phyloP scores from a whole-genome alignment of 768 basidiomycete genomes.

The Nidularia pulvinata region DNA sequence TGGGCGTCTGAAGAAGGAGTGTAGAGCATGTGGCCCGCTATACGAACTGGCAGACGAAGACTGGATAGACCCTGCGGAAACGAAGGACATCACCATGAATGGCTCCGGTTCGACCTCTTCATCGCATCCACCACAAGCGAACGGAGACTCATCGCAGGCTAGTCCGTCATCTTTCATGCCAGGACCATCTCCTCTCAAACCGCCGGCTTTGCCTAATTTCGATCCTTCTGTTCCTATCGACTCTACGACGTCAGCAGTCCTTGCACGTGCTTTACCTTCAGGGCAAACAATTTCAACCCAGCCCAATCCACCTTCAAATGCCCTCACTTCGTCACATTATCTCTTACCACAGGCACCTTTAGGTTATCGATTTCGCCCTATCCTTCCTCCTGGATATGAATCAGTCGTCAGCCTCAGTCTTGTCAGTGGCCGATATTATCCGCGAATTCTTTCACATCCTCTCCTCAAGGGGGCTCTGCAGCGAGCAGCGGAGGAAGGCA shows the following conservation, averaged over 20 bases:
- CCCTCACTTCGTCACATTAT: constrained; percentile 13
- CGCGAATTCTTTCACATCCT: constrained; percentile 66
- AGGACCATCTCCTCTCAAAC: constrained; percentile 25
- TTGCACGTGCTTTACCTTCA: background rate
- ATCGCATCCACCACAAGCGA: background rate
- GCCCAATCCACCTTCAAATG: constrained; percentile 2
- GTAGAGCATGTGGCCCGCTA: constrained; percentile 69
- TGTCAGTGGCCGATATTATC: constrained; percentile 83
- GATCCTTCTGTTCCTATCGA: constrained; percentile 11
- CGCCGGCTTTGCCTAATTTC: constrained; percentile 22
- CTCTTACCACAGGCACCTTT: constrained; percentile 62
- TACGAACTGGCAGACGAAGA: constrained; percentile 80
- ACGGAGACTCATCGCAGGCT: background rate
- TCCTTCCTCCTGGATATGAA: constrained; percentile 62
- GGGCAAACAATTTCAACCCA: background rate
- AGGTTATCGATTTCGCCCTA: constrained; percentile 70
- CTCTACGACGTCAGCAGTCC: background rate
- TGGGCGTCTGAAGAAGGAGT: constrained; percentile 51
- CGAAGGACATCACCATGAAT: background rate
- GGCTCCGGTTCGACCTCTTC: background rate
- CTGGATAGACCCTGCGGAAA: constrained; percentile 47
- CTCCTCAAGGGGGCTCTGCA: constrained; percentile 42
- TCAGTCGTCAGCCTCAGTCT: constrained; percentile 67
- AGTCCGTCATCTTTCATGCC: background rate
- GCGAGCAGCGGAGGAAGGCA: constrained; percentile 33